A percentile compares a stretch with the other conserved stretches of the same genome.
phyloP scores from a whole-genome alignment of 2,329 filamentous ascomycete genomes.

The Leptoxyphium fumago region DNA sequence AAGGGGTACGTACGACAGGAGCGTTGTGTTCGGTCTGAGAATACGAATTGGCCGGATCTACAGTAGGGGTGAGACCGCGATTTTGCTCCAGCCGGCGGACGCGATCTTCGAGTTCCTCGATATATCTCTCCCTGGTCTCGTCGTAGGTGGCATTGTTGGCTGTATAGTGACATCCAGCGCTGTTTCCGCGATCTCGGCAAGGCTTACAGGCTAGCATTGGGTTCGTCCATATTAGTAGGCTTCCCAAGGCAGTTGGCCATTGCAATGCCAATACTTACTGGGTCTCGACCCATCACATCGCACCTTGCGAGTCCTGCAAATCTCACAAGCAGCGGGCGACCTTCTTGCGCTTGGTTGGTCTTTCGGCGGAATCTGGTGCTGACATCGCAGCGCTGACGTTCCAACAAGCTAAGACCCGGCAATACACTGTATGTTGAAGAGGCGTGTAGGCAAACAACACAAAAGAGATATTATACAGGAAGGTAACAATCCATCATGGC shows the following conservation, averaged over 20 bases:
- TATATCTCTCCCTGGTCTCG: not conserved
- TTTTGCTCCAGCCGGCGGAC: conserved; percentile 35
- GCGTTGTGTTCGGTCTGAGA: not conserved
- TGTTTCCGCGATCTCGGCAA: not conserved
- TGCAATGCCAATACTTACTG: not conserved
- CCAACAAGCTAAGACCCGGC: too few relatives aligned
- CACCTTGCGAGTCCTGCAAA: not conserved
- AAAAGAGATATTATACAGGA: too few relatives aligned
- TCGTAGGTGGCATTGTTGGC: not conserved
- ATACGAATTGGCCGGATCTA: not conserved
- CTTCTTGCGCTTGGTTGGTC: not conserved
- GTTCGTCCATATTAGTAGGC: too few relatives aligned
- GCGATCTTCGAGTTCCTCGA: not conserved
- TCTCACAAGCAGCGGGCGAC: not conserved
- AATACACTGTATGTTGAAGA: too few relatives aligned
- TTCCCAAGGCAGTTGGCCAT: too few relatives aligned
- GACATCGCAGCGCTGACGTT: too few relatives aligned
- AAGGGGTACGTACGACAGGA: not conserved
- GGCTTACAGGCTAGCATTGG: not conserved
- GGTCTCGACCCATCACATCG: not conserved
- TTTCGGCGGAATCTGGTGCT: not conserved
- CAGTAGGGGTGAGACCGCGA: not conserved
- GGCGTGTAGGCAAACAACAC: too few relatives aligned
- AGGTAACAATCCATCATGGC: too few relatives aligned
- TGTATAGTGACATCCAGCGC: not conserved